These are phyloP conservation scores for Mallotus nudiflorus DNA, from an alignment of 345 rosid genomes.

Conservation along the genomic window DNA sequence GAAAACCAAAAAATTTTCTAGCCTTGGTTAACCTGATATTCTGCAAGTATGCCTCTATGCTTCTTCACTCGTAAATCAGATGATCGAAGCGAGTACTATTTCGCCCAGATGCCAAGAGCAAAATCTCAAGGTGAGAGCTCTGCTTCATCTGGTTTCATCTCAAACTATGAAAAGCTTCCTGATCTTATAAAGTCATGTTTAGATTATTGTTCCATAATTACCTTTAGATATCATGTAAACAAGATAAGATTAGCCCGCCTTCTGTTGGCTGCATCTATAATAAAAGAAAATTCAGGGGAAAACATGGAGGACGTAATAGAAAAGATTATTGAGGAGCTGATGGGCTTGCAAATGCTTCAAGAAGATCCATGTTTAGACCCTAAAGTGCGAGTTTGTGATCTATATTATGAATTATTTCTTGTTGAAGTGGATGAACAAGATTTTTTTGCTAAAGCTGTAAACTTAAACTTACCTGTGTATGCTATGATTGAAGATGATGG, in stretches of 20 bases:
- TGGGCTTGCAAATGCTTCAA: not conserved
- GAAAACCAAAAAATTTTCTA: too few species aligned
- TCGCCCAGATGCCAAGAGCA: not conserved
- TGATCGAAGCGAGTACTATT: not conserved
- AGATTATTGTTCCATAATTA: not conserved
- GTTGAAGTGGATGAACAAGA: not conserved
- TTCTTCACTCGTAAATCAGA: not conserved
- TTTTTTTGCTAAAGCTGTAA: not conserved
- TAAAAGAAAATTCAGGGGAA: slow-evolving; percentile 2
- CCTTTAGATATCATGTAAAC: not conserved
- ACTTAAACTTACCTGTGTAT: not conserved
- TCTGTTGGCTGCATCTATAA: not conserved
- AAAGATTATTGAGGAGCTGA: not conserved
- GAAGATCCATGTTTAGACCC: not conserved
- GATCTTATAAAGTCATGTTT: slow-evolving; percentile 12
- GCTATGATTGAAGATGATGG: not conserved
- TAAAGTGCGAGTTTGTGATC: not conserved
- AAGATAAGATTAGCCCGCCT: not conserved
- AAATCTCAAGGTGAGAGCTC: not conserved
- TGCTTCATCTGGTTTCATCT: not conserved
- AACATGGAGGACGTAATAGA: slow-evolving; percentile 2
- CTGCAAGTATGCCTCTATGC: not conserved
- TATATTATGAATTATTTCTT: not conserved
- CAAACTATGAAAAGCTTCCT: slow-evolving; percentile 3
- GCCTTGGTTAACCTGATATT: too few species aligned